Evolutionary conservation across 179 eudicot species (phyloP).

Genomic region (Vitellaria paradoxa): DNA sequence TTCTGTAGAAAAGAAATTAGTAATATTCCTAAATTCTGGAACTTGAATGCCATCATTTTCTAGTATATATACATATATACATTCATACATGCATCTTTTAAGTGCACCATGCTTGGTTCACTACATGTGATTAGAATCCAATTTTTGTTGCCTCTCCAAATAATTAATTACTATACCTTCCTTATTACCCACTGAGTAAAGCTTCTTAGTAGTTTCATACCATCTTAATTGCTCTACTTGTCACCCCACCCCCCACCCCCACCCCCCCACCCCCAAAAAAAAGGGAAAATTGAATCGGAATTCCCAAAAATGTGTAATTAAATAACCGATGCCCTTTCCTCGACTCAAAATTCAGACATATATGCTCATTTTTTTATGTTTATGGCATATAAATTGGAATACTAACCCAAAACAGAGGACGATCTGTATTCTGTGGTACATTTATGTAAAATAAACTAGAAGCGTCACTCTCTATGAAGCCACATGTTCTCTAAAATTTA

Average conservation of each 20-base stretch:
- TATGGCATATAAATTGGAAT: background rate
- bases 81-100: background rate
- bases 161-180: background rate
- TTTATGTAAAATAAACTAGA: background rate
- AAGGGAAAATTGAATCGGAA: too few relatives aligned
- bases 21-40: background rate
- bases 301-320: background rate
- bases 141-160: background rate
- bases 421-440: background rate
- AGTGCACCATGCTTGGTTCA: background rate
- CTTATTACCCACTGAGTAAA: slow-evolving; percentile 8
- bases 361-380: background rate
- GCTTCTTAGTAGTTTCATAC: background rate
- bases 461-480: background rate
- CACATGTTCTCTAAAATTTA: background rate
- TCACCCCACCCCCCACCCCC: too few relatives aligned
- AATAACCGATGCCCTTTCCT: background rate
- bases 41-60: background rate
- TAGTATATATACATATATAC: background rate
- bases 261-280: too few relatives aligned
- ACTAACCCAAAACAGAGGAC: background rate
- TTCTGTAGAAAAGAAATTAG: background rate
- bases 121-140: background rate
- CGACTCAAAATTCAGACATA: background rate
- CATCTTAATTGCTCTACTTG: background rate